A percentile compares a stretch with the other conserved stretches of the same genome.
These are phyloP conservation scores for Lichtheimia ornata DNA, from an alignment of 371 early-diverging fungal species.

Conservation along the genomic window DNA sequence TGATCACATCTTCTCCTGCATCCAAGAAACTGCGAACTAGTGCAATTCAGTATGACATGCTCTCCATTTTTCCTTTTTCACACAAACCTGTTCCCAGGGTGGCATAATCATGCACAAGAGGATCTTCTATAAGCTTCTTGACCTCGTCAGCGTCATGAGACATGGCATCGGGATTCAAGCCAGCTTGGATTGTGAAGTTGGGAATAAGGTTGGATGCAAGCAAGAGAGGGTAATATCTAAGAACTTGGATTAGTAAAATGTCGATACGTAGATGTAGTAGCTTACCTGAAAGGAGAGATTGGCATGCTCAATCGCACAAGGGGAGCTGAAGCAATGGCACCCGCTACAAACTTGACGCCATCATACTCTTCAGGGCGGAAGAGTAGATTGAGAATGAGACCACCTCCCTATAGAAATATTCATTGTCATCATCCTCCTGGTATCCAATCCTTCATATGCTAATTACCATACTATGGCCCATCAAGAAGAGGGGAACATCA, in stretches of 20 bases:
- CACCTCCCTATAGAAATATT: conserved; percentile 52
- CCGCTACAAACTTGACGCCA: conserved; percentile 43
- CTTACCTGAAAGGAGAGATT: conserved; percentile 25
- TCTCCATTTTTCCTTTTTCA: conserved; percentile 4
- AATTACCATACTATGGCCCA: conserved; percentile 69
- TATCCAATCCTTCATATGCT: neutral
- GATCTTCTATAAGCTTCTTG: conserved; percentile 50
- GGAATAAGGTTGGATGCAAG: conserved; percentile 44
- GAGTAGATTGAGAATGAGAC: conserved; percentile 54
- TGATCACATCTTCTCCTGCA: conserved; percentile 24
- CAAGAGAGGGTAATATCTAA: conserved; percentile 26
- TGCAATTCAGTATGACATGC: neutral
- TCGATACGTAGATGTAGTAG: no score
- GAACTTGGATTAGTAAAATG: no score
- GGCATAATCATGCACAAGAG: conserved; percentile 51
- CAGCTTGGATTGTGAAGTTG: conserved; percentile 43
- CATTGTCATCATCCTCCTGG: neutral
- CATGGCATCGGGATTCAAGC: conserved; percentile 40
- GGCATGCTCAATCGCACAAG: conserved; percentile 35
- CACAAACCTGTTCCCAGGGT: conserved; percentile 41
- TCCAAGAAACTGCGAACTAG: conserved; percentile 37
- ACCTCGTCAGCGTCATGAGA: conserved; percentile 52
- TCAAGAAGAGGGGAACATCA: conserved; percentile 51
- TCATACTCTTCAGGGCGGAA: conserved; percentile 36
- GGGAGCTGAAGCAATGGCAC: conserved; percentile 53